phyloP scores from a whole-genome alignment of 2,329 filamentous ascomycete genomes.

The Paecilomyces variotii region DNA sequence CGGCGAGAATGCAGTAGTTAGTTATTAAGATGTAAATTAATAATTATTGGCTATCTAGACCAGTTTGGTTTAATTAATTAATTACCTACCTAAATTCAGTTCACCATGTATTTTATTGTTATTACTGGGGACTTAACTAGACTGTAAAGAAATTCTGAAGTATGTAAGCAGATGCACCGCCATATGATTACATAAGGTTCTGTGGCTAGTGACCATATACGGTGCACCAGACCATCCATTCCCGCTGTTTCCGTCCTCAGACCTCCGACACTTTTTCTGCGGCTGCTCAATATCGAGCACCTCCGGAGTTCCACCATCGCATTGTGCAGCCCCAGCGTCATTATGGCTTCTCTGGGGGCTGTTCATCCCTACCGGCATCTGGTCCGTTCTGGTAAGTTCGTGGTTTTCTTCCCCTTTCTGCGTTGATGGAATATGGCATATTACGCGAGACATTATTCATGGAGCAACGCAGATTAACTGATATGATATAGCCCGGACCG shows the following conservation, averaged over 20 bases:
- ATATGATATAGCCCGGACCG: constrained; percentile 20
- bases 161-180: too few species aligned
- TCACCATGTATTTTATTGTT: too few species aligned
- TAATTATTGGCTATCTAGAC: too few species aligned
- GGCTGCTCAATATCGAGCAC: neutral
- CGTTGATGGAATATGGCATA: neutral
- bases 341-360: constrained; percentile 33
- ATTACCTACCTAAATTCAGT: too few species aligned
- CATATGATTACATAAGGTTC: neutral
- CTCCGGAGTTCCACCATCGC: constrained; percentile 9
- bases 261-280: neutral
- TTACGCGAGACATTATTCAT: neutral
- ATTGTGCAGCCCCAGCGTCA: constrained; percentile 7
- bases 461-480: neutral
- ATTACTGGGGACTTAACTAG: too few species aligned
- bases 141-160: too few species aligned
- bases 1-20: too few species aligned
- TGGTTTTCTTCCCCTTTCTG: neutral
- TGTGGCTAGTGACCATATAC: neutral
- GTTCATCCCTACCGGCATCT: constrained; percentile 30
- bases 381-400: constrained; percentile 26
- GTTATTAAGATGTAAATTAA: too few species aligned
- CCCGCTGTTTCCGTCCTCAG: neutral
- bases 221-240: neutral
- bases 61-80: too few species aligned